phyloP scores from a whole-genome alignment of 2,329 filamentous ascomycete genomes.

The Exophiala lecanii-corni region DNA sequence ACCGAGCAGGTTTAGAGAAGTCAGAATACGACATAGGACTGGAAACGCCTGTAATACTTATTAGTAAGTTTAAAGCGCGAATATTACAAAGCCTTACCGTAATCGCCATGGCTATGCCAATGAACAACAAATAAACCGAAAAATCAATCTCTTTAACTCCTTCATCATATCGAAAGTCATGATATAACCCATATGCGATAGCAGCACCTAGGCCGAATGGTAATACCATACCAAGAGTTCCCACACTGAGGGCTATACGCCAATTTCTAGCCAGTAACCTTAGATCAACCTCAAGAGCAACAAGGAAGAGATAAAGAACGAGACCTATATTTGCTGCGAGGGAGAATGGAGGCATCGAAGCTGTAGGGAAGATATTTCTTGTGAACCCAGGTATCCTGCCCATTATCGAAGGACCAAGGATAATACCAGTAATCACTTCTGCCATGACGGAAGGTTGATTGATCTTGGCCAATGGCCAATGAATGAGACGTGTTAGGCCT shows the following conservation, averaged over 20 bases:
- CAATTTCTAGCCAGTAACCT: constrained; percentile 74
- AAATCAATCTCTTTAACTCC: constrained; percentile 55
- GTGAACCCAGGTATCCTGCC: constrained; percentile 78
- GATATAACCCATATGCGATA: constrained; percentile 74
- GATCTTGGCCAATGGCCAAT: constrained; percentile 71
- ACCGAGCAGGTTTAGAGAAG: constrained; percentile 77
- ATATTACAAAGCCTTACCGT: constrained; percentile 62
- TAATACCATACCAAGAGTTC: constrained; percentile 71
- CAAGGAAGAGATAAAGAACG: constrained; percentile 79
- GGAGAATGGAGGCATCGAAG: constrained; percentile 68
- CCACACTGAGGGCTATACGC: constrained; percentile 72
- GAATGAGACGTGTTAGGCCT: constrained; percentile 67
- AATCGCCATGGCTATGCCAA: constrained; percentile 89
- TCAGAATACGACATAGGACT: constrained; percentile 87
- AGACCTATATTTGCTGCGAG: constrained; percentile 80
- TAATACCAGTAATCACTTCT: constrained; percentile 77
- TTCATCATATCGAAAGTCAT: constrained; percentile 61
- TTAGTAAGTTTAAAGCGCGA: no score
- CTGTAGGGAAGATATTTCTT: constrained; percentile 67
- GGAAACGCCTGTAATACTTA: constrained; percentile 59
- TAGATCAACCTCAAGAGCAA: constrained; percentile 81
- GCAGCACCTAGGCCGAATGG: constrained; percentile 78
- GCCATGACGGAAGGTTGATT: constrained; percentile 78
- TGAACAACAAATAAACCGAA: constrained; percentile 67
- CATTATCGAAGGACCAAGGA: constrained; percentile 83